These are phyloP conservation scores for Teunomyces atbi DNA, from an alignment of 805 yeast genomes.

Conservation along the genomic window DNA sequence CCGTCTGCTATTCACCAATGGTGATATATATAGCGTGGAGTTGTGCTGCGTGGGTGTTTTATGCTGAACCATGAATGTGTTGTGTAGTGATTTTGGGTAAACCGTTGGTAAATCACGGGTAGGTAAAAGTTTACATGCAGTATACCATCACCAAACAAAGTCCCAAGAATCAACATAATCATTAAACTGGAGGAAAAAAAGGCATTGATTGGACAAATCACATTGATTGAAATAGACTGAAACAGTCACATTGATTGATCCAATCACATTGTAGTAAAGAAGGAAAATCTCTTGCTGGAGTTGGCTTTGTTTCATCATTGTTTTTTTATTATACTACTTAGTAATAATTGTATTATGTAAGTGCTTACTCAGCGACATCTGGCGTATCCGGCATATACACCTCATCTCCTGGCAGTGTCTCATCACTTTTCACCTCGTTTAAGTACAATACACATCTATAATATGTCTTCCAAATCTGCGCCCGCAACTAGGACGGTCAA, in stretches of 20 bases:
- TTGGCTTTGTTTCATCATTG: too few species aligned
- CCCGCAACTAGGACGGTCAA: not conserved
- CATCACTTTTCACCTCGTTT: not conserved
- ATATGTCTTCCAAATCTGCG: not conserved
- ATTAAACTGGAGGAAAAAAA: too few species aligned
- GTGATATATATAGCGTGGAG: slow-evolving; percentile 73
- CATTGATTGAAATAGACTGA: too few species aligned
- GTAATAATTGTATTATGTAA: too few species aligned
- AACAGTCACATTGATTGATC: too few species aligned
- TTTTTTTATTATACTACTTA: too few species aligned
- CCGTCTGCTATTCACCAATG: slow-evolving; percentile 48
- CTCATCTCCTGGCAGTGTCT: not conserved
- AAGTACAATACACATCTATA: not conserved
- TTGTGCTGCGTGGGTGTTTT: slow-evolving; percentile 57
- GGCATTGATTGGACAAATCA: too few species aligned
- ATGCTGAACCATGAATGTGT: slow-evolving; percentile 11
- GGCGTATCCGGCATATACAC: not conserved
- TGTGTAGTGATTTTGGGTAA: too few species aligned
- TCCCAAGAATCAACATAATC: too few species aligned
- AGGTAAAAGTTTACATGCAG: not conserved
- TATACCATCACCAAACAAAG: too few species aligned
- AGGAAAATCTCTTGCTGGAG: too few species aligned
- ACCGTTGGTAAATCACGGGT: not conserved
- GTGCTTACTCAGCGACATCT: not conserved
- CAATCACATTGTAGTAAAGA: too few species aligned